Evolutionary conservation across 139 green algal genomes (phyloP).

Genomic region (Chlorella sorokiniana): DNA sequence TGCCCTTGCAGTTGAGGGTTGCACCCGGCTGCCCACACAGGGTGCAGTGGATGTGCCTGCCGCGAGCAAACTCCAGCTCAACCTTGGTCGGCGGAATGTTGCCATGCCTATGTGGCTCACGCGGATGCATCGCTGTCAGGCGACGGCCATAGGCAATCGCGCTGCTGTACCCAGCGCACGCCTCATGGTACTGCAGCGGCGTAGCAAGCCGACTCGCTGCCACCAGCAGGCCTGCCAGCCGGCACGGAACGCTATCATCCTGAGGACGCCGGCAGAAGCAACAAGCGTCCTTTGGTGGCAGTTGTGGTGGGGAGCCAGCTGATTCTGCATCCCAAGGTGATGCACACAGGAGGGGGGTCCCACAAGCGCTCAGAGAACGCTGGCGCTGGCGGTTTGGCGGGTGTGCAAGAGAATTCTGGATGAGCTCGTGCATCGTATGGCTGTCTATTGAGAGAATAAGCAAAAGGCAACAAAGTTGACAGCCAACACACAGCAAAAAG

Average conservation of each 20-base stretch:
- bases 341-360: background rate
- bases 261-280: slow-evolving; percentile 1
- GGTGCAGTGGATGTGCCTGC: background rate
- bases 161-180: slow-evolving; percentile 22
- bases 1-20: slow-evolving; percentile 6
- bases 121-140: background rate
- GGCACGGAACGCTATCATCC: background rate
- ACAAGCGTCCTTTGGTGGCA: background rate
- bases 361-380: too few relatives aligned
- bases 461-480: too few relatives aligned
- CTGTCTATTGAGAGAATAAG: too few relatives aligned
- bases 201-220: background rate
- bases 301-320: too few relatives aligned
- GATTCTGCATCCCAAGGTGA: background rate
- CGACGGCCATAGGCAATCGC: background rate
- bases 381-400: too few relatives aligned
- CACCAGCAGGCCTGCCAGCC: background rate
- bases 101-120: background rate
- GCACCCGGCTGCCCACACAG: background rate
- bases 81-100: background rate
- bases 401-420: too few relatives aligned
- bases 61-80: background rate
- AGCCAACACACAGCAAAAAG: too few relatives aligned
- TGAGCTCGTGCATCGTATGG: too few relatives aligned
- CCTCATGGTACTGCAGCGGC: slow-evolving; percentile 22